phyloP scores from a whole-genome alignment of 495 filamentous ascomycete species.

The Friedmanniomyces endolithicus region DNA sequence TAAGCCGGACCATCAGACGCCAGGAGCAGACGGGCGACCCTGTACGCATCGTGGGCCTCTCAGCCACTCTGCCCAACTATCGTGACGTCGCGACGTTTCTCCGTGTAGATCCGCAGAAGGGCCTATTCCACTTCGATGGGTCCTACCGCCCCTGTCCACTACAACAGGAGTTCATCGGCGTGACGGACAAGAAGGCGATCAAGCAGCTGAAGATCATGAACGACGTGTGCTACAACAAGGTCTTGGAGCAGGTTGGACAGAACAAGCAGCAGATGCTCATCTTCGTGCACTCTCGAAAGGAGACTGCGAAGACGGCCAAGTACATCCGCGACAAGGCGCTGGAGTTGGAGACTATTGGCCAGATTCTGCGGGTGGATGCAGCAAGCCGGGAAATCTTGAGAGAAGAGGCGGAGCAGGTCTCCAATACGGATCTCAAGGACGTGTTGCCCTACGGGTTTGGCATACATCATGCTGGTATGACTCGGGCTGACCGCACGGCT shows the following conservation, averaged over 20 bases:
- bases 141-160: constrained; percentile 88
- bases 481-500: constrained; percentile 77
- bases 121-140: constrained; percentile 91
- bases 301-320: constrained; percentile 92
- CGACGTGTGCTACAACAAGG: constrained; percentile 94
- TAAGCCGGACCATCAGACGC: constrained; percentile 82
- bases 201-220: constrained; percentile 99
- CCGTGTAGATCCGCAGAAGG: constrained; percentile 72
- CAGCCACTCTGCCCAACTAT: constrained; percentile 93
- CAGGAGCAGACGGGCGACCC: constrained; percentile 87
- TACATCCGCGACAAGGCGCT: constrained; percentile 93
- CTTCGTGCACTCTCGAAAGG: constrained; percentile 95
- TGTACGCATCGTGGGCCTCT: constrained; percentile 82
- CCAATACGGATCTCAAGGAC: constrained; percentile 84
- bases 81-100: constrained; percentile 93
- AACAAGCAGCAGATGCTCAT: constrained; percentile 95
- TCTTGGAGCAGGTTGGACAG: constrained; percentile 87
- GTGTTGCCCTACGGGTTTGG: constrained; percentile 92
- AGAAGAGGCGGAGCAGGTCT: constrained; percentile 70
- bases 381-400: constrained; percentile 78
- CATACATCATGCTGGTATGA: constrained; percentile 97
- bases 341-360: constrained; percentile 90
- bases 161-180: constrained; percentile 92
- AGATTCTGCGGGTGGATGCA: constrained; percentile 87
- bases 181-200: constrained; percentile 96